Base-by-base conservation (phyloP, 345 rosid genomes). In the Punica granatum region DNA sequence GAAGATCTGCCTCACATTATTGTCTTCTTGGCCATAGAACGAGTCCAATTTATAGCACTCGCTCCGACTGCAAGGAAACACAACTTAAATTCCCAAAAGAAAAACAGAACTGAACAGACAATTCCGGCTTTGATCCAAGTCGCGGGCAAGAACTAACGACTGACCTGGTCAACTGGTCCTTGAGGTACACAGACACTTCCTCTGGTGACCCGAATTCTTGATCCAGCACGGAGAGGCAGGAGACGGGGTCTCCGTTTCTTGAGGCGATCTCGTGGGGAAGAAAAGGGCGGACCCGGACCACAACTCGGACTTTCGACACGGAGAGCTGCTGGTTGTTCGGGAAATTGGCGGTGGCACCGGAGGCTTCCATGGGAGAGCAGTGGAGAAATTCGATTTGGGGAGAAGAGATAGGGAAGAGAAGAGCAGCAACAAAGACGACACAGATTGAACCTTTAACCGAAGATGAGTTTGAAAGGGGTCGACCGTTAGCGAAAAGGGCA, bases 31-130 rank as follows among this genome's bases (percentile, higher is more conserved):
- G 21, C 76, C 92, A 68, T 82, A 91, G 78, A 91, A 86, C 26
- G 92, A 86, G 72, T 94, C 99, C 76, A 94, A 70, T 67, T 81
- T 81, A 76, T 85, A 94, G 67, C 84, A 63, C 78, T 91, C 98
- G 43, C 69, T 89, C 41, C 96, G 91, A 69, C 99, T 94, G 64
- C 34, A 11, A 13, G 5, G 33, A 2, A 56, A 26, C 61, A 56
- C 32, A 56, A 28, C 3, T 30, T 31, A 9, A 33, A 56, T 13
- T 25, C 74, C 78, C 65, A 28, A 33, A 28, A 43, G 6, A 39
- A 25, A n/a, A 63, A 63, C 0, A 25, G 53, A 25, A 64, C 7
- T 62, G 1, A 1, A 26, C 14, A 25, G 48, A 65, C 16, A 31
- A 21, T n/a, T 3, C 6, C 26, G 23, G 7, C 23, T 43, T 1